These are phyloP conservation scores for Juglanconis juglandina DNA, from an alignment of 2,329 filamentous ascomycete species.

Conservation along the genomic window DNA sequence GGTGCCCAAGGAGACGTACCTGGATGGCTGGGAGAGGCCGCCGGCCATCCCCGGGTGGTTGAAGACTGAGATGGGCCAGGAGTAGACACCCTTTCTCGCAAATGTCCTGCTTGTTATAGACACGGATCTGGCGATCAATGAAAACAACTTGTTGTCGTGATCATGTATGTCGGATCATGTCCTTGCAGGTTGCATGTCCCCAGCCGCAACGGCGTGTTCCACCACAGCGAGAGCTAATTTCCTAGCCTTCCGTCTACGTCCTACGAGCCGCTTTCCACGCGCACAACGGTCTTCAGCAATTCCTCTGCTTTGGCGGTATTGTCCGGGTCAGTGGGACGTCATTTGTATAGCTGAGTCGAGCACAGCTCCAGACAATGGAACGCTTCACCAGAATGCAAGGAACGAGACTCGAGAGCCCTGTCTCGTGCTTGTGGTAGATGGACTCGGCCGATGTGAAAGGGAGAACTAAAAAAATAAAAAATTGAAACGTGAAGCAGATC, in stretches of 20 bases:
- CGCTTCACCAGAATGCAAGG: not conserved
- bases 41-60: conserved; percentile 62
- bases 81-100: not conserved
- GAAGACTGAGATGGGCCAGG: conserved; percentile 42
- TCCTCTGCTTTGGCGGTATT: not conserved
- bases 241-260: not conserved
- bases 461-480: not conserved
- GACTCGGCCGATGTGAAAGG: not conserved
- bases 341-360: not conserved
- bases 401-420: not conserved
- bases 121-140: not conserved
- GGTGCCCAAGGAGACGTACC: conserved; percentile 50
- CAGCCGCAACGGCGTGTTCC: not conserved
- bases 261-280: not conserved
- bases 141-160: not conserved
- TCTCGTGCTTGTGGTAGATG: not conserved
- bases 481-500: not conserved
- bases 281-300: not conserved
- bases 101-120: not conserved
- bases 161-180: not conserved
- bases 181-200: not conserved
- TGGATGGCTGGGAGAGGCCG: conserved; percentile 56
- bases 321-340: not conserved
- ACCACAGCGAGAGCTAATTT: not conserved
- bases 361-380: not conserved